These are phyloP conservation scores for Termitomyces sp. DNA, from an alignment of 768 basidiomycete genomes.

Conservation along the genomic window DNA sequence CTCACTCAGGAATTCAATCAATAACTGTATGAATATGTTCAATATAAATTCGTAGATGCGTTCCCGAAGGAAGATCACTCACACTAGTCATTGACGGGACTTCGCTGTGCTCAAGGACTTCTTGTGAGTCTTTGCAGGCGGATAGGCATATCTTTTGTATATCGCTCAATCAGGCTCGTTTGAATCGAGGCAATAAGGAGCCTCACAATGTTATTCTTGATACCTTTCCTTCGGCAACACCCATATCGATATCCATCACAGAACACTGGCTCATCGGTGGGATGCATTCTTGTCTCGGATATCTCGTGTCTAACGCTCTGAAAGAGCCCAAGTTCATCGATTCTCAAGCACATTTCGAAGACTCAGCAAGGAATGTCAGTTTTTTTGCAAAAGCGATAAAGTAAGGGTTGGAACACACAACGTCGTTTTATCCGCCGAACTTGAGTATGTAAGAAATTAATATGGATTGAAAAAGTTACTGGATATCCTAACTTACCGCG, in stretches of 20 bases:
- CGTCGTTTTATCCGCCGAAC: neutral
- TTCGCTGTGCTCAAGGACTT: neutral
- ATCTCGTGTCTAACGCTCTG: no score
- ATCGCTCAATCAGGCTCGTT: neutral
- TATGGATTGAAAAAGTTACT: neutral
- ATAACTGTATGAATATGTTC: neutral
- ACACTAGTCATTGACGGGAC: neutral
- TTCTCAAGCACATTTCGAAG: neutral
- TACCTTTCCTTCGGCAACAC: neutral
- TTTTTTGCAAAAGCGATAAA: neutral
- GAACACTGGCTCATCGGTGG: neutral
- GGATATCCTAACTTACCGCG: neutral
- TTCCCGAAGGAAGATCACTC: neutral
- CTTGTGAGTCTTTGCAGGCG: conserved; percentile 1
- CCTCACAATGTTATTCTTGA: conserved; percentile 1
- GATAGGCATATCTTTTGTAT: neutral
- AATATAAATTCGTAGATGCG: neutral
- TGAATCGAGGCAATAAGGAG: neutral
- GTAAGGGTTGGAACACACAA: neutral
- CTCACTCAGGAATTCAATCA: neutral
- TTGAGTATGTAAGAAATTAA: neutral
- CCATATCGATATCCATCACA: neutral
- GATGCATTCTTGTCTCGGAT: neutral
- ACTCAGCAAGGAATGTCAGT: neutral
- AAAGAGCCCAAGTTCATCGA: neutral